Conservation (phyloP, 2,329 filamentous ascomycete species). For the Xylaria sp. region DNA sequence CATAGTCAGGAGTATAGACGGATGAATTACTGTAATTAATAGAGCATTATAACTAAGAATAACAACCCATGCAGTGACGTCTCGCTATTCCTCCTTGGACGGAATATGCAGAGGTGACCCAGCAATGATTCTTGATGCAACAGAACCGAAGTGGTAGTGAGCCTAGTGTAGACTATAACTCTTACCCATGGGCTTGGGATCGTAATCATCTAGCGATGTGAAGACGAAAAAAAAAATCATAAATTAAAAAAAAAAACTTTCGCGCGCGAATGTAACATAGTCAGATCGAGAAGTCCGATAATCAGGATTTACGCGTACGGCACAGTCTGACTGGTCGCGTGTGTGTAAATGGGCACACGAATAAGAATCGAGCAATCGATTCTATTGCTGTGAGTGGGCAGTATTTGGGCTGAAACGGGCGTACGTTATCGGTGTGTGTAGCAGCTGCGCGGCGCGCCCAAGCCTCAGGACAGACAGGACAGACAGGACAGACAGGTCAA, state of each 20-base stretch:
- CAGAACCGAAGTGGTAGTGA: slow-evolving; percentile 23
- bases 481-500: slow-evolving; percentile 10
- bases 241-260: slow-evolving; percentile 3
- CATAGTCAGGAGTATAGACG: slow-evolving; percentile 2
- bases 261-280: slow-evolving; percentile 30
- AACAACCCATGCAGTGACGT: slow-evolving; percentile 13
- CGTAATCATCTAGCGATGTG: slow-evolving; percentile 11
- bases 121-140: slow-evolving; percentile 25
- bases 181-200: slow-evolving; percentile 18
- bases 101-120: slow-evolving; percentile 30
- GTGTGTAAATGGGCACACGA: slow-evolving; percentile 22
- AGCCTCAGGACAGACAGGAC: slow-evolving; percentile 15
- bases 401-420: slow-evolving; percentile 26
- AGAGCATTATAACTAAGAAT: slow-evolving; percentile 30
- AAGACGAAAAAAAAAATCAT: not conserved
- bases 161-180: slow-evolving; percentile 5
- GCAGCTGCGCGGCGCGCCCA: slow-evolving; percentile 6
- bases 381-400: slow-evolving; percentile 31
- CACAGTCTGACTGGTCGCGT: slow-evolving; percentile 31
- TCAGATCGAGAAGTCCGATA: slow-evolving; percentile 22
- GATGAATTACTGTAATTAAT: slow-evolving; percentile 9
- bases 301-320: slow-evolving; percentile 19
- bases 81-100: slow-evolving; percentile 24
- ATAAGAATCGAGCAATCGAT: slow-evolving; percentile 24
- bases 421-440: slow-evolving; percentile 24